Evolutionary conservation across 352 stramenopile genomes (phyloP).

Genomic region (Phytophthora brassicae): DNA sequence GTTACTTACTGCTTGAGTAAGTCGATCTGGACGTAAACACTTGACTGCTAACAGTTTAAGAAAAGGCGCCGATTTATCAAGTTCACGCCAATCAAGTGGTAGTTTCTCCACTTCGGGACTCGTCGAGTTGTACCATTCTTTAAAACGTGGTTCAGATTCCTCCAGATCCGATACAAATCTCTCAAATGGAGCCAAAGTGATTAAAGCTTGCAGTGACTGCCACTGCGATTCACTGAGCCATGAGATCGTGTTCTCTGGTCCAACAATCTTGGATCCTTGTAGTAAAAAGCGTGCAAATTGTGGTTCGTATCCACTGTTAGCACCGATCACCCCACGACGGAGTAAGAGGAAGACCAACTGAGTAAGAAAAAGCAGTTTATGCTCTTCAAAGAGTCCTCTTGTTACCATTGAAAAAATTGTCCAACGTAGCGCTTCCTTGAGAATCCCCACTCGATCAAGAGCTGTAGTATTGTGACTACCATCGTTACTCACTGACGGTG

Average conservation of each 20-base stretch:
- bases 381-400: slow-evolving; percentile 90
- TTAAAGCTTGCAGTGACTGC: slow-evolving; percentile 78
- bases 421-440: slow-evolving; percentile 82
- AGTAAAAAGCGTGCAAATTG: slow-evolving; percentile 83
- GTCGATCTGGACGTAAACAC: slow-evolving; percentile 92
- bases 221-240: slow-evolving; percentile 89
- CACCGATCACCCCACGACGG: slow-evolving; percentile 57
- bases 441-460: slow-evolving; percentile 55
- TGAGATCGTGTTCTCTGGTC: slow-evolving; percentile 70
- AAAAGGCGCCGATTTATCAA: slow-evolving; percentile 90
- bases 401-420: slow-evolving; percentile 91
- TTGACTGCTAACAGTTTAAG: slow-evolving; percentile 94
- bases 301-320: slow-evolving; percentile 69
- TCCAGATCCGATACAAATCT: slow-evolving; percentile 86
- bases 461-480: slow-evolving; percentile 14
- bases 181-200: slow-evolving; percentile 83
- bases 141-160: slow-evolving; percentile 89
- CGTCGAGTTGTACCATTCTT: slow-evolving; percentile 91
- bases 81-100: slow-evolving; percentile 89
- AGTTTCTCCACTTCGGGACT: slow-evolving; percentile 89
- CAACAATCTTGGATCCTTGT: slow-evolving; percentile 63
- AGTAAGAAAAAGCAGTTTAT: slow-evolving; percentile 90
- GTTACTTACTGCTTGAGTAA: slow-evolving; percentile 92
- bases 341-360: slow-evolving; percentile 88
- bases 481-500: slow-evolving; percentile 11